Percentiles rank a stretch among this genome's conserved stretches.
Evolutionary conservation across 257 asterid genomes (phyloP).

Genomic region (Cruciata laevipes): DNA sequence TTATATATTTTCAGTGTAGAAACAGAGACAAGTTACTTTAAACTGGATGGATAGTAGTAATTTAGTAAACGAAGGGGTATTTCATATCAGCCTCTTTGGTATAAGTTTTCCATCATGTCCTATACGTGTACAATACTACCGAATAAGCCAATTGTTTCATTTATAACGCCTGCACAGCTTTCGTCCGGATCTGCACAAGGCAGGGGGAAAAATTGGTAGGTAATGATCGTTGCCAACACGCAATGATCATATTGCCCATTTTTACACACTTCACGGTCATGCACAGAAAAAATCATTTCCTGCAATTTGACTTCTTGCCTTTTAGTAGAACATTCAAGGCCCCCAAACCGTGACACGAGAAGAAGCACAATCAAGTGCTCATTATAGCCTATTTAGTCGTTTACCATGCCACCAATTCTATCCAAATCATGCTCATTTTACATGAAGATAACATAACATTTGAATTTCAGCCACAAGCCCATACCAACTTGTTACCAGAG

Average conservation of each 20-base stretch:
- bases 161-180: conserved; percentile 1
- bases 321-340: background rate
- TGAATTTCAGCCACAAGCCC: conserved; percentile 3
- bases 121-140: background rate
- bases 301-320: background rate
- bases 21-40: no score
- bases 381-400: background rate
- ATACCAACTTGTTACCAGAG: background rate
- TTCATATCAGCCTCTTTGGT: background rate
- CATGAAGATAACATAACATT: background rate
- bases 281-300: conserved; percentile 1
- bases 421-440: background rate
- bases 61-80: no score
- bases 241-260: background rate
- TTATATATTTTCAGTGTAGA: no score
- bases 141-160: conserved; percentile 3
- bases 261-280: background rate
- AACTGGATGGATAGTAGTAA: background rate
- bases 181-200: background rate
- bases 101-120: background rate
- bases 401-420: background rate
- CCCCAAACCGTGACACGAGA: background rate
- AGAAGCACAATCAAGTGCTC: background rate
- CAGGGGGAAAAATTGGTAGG: background rate
- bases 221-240: background rate